These are phyloP conservation scores for Vitis riparia DNA, from an alignment of 164 flowering plant species.

Conservation along the genomic window DNA sequence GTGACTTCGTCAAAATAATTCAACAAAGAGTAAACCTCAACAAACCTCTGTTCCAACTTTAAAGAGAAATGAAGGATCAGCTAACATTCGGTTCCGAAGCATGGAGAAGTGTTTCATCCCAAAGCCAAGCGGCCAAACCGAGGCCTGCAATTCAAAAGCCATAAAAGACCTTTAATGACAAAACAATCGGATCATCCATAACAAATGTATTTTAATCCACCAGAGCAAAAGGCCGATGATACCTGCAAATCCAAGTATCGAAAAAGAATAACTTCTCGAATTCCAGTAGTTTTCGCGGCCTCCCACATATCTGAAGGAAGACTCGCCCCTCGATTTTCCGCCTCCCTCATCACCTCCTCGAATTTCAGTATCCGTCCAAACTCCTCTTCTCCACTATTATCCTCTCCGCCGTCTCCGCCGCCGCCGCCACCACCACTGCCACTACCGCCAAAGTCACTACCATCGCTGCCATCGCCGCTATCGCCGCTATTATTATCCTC, in stretches of 20 bases:
- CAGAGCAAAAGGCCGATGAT: background rate
- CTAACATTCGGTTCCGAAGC: constrained; percentile 89
- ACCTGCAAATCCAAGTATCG: constrained; percentile 86
- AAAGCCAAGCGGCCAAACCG: constrained; percentile 64
- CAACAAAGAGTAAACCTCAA: background rate
- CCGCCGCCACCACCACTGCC: constrained; percentile 40
- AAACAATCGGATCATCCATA: background rate
- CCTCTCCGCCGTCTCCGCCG: constrained; percentile 31
- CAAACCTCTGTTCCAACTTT: constrained; percentile 92
- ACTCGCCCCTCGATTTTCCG: constrained; percentile 48
- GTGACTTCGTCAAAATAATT: background rate
- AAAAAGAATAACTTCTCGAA: constrained; percentile 53
- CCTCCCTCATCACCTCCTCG: constrained; percentile 64
- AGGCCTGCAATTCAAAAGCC: constrained; percentile 41
- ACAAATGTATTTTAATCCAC: background rate
- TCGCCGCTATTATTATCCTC: background rate
- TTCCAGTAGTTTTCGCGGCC: constrained; percentile 65
- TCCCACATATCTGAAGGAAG: constrained; percentile 79
- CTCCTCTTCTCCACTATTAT: constrained; percentile 56
- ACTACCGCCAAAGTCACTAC: constrained; percentile 43
- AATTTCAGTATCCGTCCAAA: constrained; percentile 69
- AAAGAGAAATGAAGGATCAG: constrained; percentile 88
- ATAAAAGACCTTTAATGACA: background rate
- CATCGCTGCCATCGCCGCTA: constrained; percentile 32
- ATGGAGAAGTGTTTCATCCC: constrained; percentile 55